A percentile compares a stretch with the other conserved stretches of the same genome.
phyloP scores from a whole-genome alignment of 1,139 yeast genomes.

The Protomyces pachydermus region DNA sequence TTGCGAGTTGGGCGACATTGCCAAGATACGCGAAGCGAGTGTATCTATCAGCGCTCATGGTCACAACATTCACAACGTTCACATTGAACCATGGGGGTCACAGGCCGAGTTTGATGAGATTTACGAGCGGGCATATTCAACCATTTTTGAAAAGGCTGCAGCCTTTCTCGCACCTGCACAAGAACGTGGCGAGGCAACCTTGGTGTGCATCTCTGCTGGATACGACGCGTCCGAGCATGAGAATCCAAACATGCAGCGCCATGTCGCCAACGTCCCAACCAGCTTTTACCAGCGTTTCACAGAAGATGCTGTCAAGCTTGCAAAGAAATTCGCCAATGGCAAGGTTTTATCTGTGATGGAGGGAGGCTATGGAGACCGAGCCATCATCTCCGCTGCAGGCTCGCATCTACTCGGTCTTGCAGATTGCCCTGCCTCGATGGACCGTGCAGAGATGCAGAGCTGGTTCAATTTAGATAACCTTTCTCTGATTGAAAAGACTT shows the following conservation, averaged over 20 bases:
- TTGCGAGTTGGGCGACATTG: conserved; percentile 65
- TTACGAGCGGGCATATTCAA: conserved; percentile 59
- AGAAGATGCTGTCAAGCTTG: conserved; percentile 62
- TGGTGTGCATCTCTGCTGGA: conserved; percentile 74
- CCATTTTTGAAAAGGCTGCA: conserved; percentile 61
- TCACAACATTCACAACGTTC: conserved; percentile 76
- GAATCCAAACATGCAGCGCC: conserved; percentile 78
- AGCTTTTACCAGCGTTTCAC: conserved; percentile 71
- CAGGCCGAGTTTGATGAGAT: conserved; percentile 61
- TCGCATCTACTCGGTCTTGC: conserved; percentile 58
- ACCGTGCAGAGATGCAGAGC: not conserved
- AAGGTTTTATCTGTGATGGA: conserved; percentile 67
- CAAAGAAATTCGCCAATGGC: conserved; percentile 57
- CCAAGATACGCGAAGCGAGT: conserved; percentile 56
- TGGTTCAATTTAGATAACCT: conserved; percentile 1
- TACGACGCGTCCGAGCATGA: conserved; percentile 87
- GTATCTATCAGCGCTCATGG: conserved; percentile 69
- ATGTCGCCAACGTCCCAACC: conserved; percentile 77
- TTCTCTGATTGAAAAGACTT: conserved; percentile 5
- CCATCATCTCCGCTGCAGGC: conserved; percentile 72
- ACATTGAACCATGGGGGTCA: conserved; percentile 59
- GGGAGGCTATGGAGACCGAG: conserved; percentile 86
- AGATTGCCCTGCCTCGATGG: not conserved
- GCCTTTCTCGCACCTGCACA: conserved; percentile 51
- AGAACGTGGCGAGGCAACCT: conserved; percentile 48